These are phyloP conservation scores for Quercus berberidifolia DNA, from an alignment of 306 rosid genomes.

Conservation along the genomic window DNA sequence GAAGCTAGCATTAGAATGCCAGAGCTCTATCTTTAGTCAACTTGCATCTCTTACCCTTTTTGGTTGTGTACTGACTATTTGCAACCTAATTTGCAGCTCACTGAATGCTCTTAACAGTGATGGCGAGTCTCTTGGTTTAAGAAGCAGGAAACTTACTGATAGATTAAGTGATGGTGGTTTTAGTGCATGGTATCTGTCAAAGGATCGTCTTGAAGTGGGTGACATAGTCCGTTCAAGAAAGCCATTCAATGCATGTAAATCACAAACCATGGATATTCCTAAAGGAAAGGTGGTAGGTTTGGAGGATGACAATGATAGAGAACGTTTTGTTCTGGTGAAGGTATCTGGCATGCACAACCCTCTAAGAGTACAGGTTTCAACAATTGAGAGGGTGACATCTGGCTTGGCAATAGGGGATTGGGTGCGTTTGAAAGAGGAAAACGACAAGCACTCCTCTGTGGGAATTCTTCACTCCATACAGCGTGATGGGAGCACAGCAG, in stretches of 20 bases:
- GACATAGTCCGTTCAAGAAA: constrained; percentile 85
- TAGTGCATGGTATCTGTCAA: constrained; percentile 74
- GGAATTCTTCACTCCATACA: constrained; percentile 74
- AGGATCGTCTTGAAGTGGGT: constrained; percentile 77
- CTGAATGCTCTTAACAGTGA: constrained; percentile 48
- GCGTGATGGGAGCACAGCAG: constrained; percentile 56
- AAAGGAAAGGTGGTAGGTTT: constrained; percentile 79
- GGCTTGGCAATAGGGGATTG: constrained; percentile 83
- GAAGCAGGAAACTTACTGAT: constrained; percentile 34
- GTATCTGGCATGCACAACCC: constrained; percentile 80
- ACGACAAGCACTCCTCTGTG: constrained; percentile 63
- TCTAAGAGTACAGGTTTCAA: constrained; percentile 48
- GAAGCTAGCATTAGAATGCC: background rate
- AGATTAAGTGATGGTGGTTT: constrained; percentile 44
- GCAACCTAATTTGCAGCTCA: constrained; percentile 42
- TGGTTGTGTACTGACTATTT: background rate
- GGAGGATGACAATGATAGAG: constrained; percentile 44
- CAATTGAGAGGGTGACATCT: constrained; percentile 67
- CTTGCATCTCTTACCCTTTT: background rate
- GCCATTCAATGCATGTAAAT: constrained; percentile 52
- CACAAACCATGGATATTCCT: constrained; percentile 63
- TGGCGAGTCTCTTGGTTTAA: constrained; percentile 52
- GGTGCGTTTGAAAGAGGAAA: constrained; percentile 60
- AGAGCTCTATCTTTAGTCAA: background rate
- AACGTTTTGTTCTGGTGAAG: constrained; percentile 61